phyloP scores from a whole-genome alignment of 169 alveolate genomes.

The Plasmodium fragile region DNA sequence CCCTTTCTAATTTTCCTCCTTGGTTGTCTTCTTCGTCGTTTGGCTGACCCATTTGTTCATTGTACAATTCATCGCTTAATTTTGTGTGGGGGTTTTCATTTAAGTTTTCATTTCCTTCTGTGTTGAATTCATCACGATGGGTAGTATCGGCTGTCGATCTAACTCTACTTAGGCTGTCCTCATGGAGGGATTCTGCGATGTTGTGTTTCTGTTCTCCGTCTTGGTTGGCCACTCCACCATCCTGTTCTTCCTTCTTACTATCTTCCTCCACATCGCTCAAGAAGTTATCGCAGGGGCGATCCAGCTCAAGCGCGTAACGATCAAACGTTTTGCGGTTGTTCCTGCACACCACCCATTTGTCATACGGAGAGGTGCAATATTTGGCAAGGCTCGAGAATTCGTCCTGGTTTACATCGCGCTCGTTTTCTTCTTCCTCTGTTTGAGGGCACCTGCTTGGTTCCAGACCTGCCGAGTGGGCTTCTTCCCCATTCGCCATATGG shows the following conservation, averaged over 20 bases:
- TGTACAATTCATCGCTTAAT: neutral
- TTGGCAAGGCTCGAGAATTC: neutral
- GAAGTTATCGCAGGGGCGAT: neutral
- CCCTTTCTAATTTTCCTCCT: slow-evolving; percentile 14
- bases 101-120: neutral
- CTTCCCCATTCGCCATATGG: neutral
- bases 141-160: neutral
- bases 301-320: neutral
- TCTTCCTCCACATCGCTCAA: neutral
- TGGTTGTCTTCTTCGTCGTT: neutral
- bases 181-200: neutral
- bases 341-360: neutral
- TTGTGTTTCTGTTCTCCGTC: neutral
- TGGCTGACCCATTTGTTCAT: neutral
- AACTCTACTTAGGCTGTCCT: neutral
- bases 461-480: neutral
- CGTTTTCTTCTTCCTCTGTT: neutral
- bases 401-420: neutral
- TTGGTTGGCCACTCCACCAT: neutral
- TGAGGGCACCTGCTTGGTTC: neutral
- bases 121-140: neutral
- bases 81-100: neutral
- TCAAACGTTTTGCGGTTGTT: neutral
- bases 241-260: neutral
- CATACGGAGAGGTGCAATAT: neutral